Conservation (phyloP, 768 basidiomycete species). For the Lyophyllum semitale region DNA sequence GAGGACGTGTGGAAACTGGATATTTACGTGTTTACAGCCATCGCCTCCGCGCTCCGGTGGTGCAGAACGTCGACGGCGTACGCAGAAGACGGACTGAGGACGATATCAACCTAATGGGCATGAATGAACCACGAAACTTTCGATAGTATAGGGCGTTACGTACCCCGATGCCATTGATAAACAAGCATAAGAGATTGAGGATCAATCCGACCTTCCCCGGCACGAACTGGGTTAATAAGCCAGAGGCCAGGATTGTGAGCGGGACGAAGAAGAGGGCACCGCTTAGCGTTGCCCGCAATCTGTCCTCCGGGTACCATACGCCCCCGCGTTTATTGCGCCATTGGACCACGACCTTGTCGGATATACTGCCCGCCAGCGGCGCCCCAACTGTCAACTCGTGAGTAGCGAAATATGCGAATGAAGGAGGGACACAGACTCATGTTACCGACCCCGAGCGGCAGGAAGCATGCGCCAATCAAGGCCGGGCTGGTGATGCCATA, state of each 20-base stretch:
- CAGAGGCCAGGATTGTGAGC: slow-evolving; percentile 47
- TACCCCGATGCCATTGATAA: slow-evolving; percentile 67
- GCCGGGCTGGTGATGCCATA: slow-evolving; percentile 61
- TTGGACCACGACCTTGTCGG: slow-evolving; percentile 51
- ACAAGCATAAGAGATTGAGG: slow-evolving; percentile 55
- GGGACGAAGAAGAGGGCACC: slow-evolving; percentile 54
- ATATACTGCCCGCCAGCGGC: slow-evolving; percentile 57
- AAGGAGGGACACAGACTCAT: slow-evolving; percentile 41
- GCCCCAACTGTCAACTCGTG: slow-evolving; percentile 52
- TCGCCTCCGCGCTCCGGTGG: slow-evolving; percentile 60
- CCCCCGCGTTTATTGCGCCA: slow-evolving; percentile 54
- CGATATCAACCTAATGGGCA: slow-evolving; percentile 50
- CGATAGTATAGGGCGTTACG: slow-evolving; percentile 23
- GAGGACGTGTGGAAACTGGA: background rate
- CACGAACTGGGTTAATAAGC: slow-evolving; percentile 54
- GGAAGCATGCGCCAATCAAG: slow-evolving; percentile 59
- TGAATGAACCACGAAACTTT: background rate
- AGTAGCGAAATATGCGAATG: background rate
- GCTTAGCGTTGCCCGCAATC: slow-evolving; percentile 52
- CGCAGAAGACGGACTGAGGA: slow-evolving; percentile 54
- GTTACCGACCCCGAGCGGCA: slow-evolving; percentile 62
- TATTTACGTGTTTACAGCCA: slow-evolving; percentile 56
- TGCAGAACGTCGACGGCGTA: slow-evolving; percentile 66
- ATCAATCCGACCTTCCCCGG: slow-evolving; percentile 49
- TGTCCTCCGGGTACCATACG: slow-evolving; percentile 69